Evolutionary conservation across 2,329 filamentous ascomycete genomes (phyloP), one percentile per base, ranked within the genome.

Genomic region (Colletotrichum tropicicola): DNA sequence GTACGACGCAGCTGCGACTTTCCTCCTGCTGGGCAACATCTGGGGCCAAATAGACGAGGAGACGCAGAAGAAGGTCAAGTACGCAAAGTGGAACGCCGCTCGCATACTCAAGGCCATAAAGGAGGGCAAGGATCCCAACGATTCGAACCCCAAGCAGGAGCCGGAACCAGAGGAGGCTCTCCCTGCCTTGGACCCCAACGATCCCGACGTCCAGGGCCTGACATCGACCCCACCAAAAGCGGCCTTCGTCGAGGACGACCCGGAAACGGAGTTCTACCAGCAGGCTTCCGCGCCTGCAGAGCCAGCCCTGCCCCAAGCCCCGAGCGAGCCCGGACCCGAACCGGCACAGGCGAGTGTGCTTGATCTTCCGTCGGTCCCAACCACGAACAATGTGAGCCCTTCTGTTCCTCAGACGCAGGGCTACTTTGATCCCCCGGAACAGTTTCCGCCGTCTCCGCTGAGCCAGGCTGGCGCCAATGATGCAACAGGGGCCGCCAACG

Each of bases 81-180:
- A 93, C 75, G 94, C 95, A 43, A 99, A 98, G 78, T 99, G 93
- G 86, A 97, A 98, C 76, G 94, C 95, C 2, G 82, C 95, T 35
- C 89, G 96, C 62, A 99, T 99, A 73, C 85, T 92, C 15, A 97
- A 93, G 78, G 96, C 96, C 10, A 87, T 98, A 72, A 96, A 94
- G 73, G 92, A 94, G 41, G 94, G 94, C 57, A 91, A 92, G 69
- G 94, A 99, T 73, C 96, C 96, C 3, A 99, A 99, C 77, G 89
- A 91, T 59, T 92, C 92, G 7, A 98, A 98, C 73, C 95, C 95
- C 0, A 88, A 87, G 60, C 84, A 89, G 56, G 83, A 87, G 59
- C 77, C 80, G 8, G 78, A 81, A 30, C 72, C 78, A 19, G 82
- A 85, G 44, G 80, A 77, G 21, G 74, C 77, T 43, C 73, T 80